phyloP scores from a whole-genome alignment of 1,284 basidiomycete genomes.

The Ganoderma leucocontextum region DNA sequence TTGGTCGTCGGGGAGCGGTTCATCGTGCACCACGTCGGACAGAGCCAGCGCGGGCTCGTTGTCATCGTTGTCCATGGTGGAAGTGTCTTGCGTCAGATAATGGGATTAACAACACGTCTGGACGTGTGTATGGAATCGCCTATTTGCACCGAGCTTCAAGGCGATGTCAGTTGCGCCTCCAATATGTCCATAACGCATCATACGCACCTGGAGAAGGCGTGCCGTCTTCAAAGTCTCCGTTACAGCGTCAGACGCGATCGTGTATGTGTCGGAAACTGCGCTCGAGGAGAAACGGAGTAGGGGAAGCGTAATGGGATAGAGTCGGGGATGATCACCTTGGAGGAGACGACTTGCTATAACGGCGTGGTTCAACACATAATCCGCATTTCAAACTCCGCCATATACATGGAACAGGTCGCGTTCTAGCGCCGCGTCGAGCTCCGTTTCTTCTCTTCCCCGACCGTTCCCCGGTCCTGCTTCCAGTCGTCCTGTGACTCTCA shows the following conservation, averaged over 20 bases:
- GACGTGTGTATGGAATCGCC: constrained; percentile 14
- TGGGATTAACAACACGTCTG: constrained; percentile 14
- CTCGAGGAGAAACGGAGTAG: constrained; percentile 1
- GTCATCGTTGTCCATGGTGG: constrained; percentile 61
- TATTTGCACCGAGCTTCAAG: constrained; percentile 10
- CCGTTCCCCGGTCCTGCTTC: background rate
- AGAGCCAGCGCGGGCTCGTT: constrained; percentile 68
- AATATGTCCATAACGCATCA: constrained; percentile 8
- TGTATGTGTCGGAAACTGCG: background rate
- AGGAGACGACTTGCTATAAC: constrained; percentile 32
- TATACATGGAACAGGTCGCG: constrained; percentile 23
- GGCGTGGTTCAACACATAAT: constrained; percentile 33
- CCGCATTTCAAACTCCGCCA: constrained; percentile 31
- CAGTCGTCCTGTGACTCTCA: constrained; percentile 5
- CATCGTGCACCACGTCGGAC: constrained; percentile 82
- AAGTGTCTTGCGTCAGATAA: background rate
- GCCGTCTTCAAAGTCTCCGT: background rate
- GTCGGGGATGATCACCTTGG: constrained; percentile 24
- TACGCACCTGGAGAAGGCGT: constrained; percentile 13
- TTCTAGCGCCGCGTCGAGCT: constrained; percentile 27
- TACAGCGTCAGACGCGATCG: background rate
- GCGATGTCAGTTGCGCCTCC: constrained; percentile 25
- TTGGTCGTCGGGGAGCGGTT: constrained; percentile 53
- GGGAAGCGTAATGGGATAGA: constrained; percentile 8
- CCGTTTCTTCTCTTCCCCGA: constrained; percentile 20